Conservation (phyloP, 306 rosid species). For the Abrus pulchellus region DNA sequence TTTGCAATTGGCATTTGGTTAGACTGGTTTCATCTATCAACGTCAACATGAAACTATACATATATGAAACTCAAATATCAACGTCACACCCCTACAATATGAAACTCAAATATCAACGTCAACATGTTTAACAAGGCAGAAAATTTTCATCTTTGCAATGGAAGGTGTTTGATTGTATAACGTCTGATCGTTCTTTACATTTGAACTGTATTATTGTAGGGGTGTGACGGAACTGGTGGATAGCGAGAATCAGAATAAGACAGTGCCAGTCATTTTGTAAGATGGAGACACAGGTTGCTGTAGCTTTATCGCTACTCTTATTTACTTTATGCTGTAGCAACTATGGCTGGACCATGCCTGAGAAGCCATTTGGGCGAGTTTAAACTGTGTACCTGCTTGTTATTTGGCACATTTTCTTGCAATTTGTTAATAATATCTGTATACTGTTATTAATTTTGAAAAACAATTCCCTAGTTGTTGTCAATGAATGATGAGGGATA, state of each 20-base stretch:
- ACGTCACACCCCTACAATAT: not conserved
- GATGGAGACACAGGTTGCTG: slow-evolving; percentile 48
- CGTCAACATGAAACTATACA: no score
- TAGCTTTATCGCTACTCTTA: slow-evolving; percentile 43
- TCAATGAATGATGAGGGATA: slow-evolving; percentile 33
- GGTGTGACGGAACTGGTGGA: slow-evolving; percentile 45
- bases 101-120: not conserved
- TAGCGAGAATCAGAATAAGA: slow-evolving; percentile 53
- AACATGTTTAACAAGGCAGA: not conserved
- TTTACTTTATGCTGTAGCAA: slow-evolving; percentile 54
- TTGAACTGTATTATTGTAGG: slow-evolving; percentile 49
- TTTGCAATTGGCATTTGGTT: not conserved
- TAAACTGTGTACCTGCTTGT: slow-evolving; percentile 42
- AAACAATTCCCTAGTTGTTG: slow-evolving; percentile 2
- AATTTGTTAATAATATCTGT: slow-evolving; percentile 62
- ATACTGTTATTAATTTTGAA: slow-evolving; percentile 44
- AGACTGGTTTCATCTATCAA: not conserved
- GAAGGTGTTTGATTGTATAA: slow-evolving; percentile 6
- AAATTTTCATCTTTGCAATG: slow-evolving; percentile 10
- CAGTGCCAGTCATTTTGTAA: slow-evolving; percentile 48
- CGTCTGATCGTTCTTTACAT: slow-evolving; percentile 9
- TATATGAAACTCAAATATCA: not conserved
- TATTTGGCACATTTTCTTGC: slow-evolving; percentile 43
- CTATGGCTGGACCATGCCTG: slow-evolving; percentile 44
- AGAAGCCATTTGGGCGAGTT: slow-evolving; percentile 44